Evolutionary conservation across 345 rosid genomes (phyloP).

Genomic region (Diplotaxis tenuifolia): DNA sequence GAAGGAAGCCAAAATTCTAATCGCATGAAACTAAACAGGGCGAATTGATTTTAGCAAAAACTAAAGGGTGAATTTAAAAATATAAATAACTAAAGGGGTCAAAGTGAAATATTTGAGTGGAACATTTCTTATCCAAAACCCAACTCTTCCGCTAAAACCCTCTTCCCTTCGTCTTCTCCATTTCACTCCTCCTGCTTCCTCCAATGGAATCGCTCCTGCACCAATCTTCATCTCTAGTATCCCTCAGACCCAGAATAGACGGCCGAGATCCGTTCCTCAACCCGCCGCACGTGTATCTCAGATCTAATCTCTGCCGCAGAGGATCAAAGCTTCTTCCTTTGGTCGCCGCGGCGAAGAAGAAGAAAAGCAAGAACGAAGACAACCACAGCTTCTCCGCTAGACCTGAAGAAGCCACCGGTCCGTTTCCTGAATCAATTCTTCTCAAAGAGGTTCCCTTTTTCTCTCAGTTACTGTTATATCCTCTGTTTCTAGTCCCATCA

Average conservation of each 20-base stretch:
- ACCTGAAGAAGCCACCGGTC: constrained; percentile 67
- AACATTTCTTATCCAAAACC: constrained; percentile 35
- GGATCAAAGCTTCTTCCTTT: constrained; percentile 37
- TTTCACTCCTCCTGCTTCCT: background rate
- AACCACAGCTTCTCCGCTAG: constrained; percentile 51
- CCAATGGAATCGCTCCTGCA: constrained; percentile 58
- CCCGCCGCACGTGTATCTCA: constrained; percentile 1
- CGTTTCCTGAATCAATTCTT: constrained; percentile 83
- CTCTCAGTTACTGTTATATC: background rate
- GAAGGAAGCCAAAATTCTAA: background rate
- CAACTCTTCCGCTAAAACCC: constrained; percentile 21
- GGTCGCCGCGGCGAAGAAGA: constrained; percentile 51
- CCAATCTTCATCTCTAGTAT: constrained; percentile 31
- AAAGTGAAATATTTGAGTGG: background rate
- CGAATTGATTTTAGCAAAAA: background rate
- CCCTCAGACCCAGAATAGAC: constrained; percentile 22
- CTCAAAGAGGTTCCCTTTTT: constrained; percentile 61
- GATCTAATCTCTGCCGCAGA: constrained; percentile 32
- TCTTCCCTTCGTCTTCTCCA: background rate
- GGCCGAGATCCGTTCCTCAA: constrained; percentile 28
- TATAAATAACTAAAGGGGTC: constrained; percentile 1
- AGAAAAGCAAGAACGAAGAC: constrained; percentile 49
- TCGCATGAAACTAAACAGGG: background rate
- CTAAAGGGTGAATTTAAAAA: background rate
- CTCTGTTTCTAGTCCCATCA: background rate